Evolutionary conservation across 1,284 basidiomycete species (phyloP).

Genomic region (Boletus semigastroideus): DNA sequence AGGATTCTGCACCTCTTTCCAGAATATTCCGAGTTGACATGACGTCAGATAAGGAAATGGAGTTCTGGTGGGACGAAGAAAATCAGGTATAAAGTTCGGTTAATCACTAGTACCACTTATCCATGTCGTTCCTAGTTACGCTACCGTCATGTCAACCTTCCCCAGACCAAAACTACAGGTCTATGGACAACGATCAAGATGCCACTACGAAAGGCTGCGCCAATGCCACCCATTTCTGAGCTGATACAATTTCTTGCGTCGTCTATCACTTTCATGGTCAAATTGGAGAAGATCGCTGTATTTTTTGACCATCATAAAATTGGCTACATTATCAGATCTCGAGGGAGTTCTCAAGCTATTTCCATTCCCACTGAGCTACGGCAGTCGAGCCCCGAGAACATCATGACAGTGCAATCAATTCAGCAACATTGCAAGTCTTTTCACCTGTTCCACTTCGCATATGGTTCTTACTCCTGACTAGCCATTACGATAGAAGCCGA

Average conservation of each 20-base stretch:
- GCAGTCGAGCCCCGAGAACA: not conserved
- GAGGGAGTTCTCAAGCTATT: not conserved
- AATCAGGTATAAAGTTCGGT: slow-evolving; percentile 1
- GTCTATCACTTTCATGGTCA: slow-evolving; percentile 6
- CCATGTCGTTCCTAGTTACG: not conserved
- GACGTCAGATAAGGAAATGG: not conserved
- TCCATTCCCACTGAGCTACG: not conserved
- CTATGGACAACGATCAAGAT: slow-evolving; percentile 4
- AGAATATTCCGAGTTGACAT: not conserved
- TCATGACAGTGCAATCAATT: not conserved
- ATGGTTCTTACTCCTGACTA: not conserved
- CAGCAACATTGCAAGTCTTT: not conserved
- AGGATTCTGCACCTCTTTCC: not conserved
- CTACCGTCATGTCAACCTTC: not conserved
- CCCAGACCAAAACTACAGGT: not conserved
- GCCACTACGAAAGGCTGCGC: not conserved
- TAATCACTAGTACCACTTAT: not conserved
- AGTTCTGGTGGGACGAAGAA: not conserved
- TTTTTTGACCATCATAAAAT: not conserved
- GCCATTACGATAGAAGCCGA: not conserved
- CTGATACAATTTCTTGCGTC: slow-evolving; percentile 5
- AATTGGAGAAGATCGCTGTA: not conserved
- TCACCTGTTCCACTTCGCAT: not conserved
- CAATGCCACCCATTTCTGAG: not conserved
- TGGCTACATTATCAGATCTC: not conserved